A percentile compares a stretch with the other conserved stretches of the same genome.
Conservation (phyloP, 169 alveolate species). For the Plasmodium vinckei region DNA sequence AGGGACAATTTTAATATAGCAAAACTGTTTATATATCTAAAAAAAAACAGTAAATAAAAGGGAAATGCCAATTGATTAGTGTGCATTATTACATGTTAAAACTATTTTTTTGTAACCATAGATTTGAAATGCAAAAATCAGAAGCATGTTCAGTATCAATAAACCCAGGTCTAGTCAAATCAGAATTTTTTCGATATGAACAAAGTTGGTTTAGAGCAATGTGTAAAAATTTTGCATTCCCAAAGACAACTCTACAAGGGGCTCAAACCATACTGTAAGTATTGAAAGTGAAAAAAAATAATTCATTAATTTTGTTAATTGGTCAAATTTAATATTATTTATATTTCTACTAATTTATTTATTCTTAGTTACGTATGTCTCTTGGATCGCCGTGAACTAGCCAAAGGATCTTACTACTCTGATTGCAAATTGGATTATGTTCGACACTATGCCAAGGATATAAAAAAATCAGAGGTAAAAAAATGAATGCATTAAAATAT, state of each 20-base stretch:
- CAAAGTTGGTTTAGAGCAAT: slow-evolving; percentile 40
- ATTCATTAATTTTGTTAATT: neutral
- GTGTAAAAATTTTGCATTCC: slow-evolving; percentile 31
- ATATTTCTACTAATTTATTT: neutral
- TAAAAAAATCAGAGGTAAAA: slow-evolving; percentile 37
- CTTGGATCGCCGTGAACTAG: slow-evolving; percentile 38
- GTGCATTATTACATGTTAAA: too few species aligned
- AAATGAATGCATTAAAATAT: neutral
- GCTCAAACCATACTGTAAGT: slow-evolving; percentile 72
- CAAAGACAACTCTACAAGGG: slow-evolving; percentile 66
- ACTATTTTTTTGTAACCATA: neutral
- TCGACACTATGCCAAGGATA: slow-evolving; percentile 34
- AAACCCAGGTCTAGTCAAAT: slow-evolving; percentile 54
- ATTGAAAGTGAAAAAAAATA: neutral
- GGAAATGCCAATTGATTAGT: too few species aligned
- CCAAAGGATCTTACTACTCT: slow-evolving; percentile 62
- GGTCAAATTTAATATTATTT: neutral
- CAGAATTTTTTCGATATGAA: slow-evolving; percentile 52
- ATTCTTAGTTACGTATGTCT: slow-evolving; percentile 49
- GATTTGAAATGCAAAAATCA: slow-evolving; percentile 52
- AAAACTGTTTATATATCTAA: neutral
- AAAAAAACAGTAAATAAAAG: too few species aligned
- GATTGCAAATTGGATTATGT: slow-evolving; percentile 60
- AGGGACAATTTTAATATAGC: neutral
- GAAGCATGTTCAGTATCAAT: slow-evolving; percentile 70